Conservation (phyloP, 129 eudicot genomes). For the Lactuca sativa region DNA sequence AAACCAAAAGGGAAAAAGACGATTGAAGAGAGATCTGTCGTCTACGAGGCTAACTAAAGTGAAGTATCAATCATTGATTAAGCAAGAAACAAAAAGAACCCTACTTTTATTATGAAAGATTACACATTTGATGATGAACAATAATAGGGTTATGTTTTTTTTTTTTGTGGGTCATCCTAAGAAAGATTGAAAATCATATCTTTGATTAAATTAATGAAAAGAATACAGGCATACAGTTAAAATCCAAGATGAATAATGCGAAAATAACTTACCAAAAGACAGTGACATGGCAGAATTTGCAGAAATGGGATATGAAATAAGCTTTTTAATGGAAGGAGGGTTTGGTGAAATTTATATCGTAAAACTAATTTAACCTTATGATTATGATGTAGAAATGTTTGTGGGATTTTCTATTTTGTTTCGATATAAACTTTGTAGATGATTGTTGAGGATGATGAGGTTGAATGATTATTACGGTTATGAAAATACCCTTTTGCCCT, state of each 20-base stretch:
- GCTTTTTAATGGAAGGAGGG: conserved; percentile 36
- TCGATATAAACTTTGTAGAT: not conserved
- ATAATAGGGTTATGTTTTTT: conserved; percentile 17
- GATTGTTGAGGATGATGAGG: conserved; percentile 10
- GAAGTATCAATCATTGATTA: conserved; percentile 25
- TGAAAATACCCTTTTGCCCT: conserved; percentile 23
- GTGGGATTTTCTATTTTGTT: conserved; percentile 5
- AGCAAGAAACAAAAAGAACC: conserved; percentile 18
- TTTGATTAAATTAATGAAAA: conserved; percentile 32
- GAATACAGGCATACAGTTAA: conserved; percentile 20
- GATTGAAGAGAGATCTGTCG: conserved; percentile 22
- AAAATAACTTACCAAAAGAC: conserved; percentile 42
- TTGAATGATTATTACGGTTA: conserved; percentile 20
- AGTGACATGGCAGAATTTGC: conserved; percentile 41
- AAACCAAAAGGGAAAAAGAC: conserved; percentile 11
- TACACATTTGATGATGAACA: conserved; percentile 27
- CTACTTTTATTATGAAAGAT: conserved; percentile 27
- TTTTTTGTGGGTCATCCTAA: conserved; percentile 33
- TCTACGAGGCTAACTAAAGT: conserved; percentile 19
- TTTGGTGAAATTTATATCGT: conserved; percentile 25
- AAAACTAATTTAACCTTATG: conserved; percentile 25
- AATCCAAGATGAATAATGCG: conserved; percentile 20
- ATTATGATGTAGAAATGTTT: conserved; percentile 29
- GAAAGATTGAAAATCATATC: conserved; percentile 15
- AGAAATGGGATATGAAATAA: conserved; percentile 36